Evolutionary conservation across 306 rosid species (phyloP).

Genomic region (Pterocarpus santalinus): DNA sequence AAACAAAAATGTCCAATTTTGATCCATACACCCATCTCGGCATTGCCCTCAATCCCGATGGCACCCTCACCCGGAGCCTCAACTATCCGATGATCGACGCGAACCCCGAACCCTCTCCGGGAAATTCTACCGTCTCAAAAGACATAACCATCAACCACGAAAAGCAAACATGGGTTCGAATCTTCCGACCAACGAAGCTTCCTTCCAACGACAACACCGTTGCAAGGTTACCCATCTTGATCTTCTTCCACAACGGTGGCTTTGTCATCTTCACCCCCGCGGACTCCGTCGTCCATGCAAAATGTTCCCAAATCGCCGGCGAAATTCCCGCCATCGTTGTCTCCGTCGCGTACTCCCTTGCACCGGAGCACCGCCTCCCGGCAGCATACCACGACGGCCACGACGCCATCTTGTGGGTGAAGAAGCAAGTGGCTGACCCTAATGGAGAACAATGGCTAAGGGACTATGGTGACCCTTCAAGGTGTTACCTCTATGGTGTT

Average conservation of each 20-base stretch:
- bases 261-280: constrained; percentile 50
- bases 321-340: constrained; percentile 62
- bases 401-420: constrained; percentile 62
- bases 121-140: constrained; percentile 48
- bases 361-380: constrained; percentile 69
- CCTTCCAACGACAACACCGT: constrained; percentile 71
- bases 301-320: constrained; percentile 39
- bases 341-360: constrained; percentile 51
- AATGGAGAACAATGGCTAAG: constrained; percentile 67
- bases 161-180: constrained; percentile 53
- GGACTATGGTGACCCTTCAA: constrained; percentile 69
- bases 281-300: not conserved
- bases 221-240: constrained; percentile 60
- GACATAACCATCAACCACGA: constrained; percentile 54
- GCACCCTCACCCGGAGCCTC: constrained; percentile 53
- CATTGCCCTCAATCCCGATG: constrained; percentile 54
- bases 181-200: constrained; percentile 62
- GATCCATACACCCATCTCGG: constrained; percentile 59
- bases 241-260: constrained; percentile 68
- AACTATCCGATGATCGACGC: constrained; percentile 7
- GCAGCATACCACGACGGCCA: constrained; percentile 52
- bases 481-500: constrained; percentile 66
- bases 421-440: constrained; percentile 41
- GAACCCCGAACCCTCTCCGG: constrained; percentile 45
- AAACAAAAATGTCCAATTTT: constrained; percentile 56